Conservation (phyloP, 176 grass and related monocot genomes). For the Eleusine coracana region DNA sequence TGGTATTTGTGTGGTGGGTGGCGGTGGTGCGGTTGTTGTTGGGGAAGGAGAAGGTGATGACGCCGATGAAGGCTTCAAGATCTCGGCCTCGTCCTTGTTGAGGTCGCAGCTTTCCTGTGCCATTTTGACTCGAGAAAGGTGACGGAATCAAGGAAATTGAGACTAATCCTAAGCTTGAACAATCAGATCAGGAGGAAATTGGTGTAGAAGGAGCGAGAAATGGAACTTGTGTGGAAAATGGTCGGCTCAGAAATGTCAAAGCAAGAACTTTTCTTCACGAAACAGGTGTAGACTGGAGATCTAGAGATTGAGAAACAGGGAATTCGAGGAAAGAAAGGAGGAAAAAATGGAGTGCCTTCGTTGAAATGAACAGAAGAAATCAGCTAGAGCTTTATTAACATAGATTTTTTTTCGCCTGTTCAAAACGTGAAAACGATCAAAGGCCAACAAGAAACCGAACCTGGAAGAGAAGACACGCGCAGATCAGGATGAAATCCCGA, state of each 20-base stretch:
- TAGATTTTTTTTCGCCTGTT: neutral
- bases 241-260: neutral
- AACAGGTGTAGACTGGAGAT: slow-evolving; percentile 13
- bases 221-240: neutral
- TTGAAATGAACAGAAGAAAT: slow-evolving; percentile 27
- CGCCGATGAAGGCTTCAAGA: slow-evolving; percentile 54
- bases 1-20: slow-evolving; percentile 30
- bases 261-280: neutral
- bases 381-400: neutral
- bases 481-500: slow-evolving; percentile 37
- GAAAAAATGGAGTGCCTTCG: neutral
- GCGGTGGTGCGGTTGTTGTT: slow-evolving; percentile 16
- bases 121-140: slow-evolving; percentile 36
- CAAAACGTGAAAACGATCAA: neutral
- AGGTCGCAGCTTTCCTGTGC: slow-evolving; percentile 60
- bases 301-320: neutral
- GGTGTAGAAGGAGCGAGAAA: slow-evolving; percentile 16
- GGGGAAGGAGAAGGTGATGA: slow-evolving; percentile 39
- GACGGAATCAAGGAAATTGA: slow-evolving; percentile 1
- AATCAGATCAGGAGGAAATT: slow-evolving; percentile 38
- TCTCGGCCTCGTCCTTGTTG: slow-evolving; percentile 60
- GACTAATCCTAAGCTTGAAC: slow-evolving; percentile 7
- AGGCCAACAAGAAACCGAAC: slow-evolving; percentile 19
- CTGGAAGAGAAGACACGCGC: neutral
- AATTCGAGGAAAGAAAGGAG: neutral